Conservation (phyloP, 441 rosid genomes). For the Isatis lusitanica region DNA sequence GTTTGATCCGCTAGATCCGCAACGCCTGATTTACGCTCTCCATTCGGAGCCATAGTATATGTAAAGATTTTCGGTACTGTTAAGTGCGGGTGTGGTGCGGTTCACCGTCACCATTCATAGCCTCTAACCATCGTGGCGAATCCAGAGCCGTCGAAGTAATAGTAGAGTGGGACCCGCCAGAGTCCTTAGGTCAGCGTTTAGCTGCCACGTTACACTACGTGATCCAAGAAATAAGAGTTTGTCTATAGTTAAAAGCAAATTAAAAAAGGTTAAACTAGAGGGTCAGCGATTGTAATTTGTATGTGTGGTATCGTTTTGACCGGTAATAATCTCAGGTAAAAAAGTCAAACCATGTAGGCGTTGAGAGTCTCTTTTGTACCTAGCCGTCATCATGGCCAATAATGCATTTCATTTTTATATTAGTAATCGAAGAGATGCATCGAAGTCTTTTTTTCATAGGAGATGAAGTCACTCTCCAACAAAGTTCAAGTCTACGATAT, state of each 20-base stretch:
- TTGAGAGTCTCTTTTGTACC: slow-evolving; percentile 16
- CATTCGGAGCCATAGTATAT: too few relatives aligned
- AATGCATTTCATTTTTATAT: neutral
- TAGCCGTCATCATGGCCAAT: neutral
- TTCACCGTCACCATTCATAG: too few relatives aligned
- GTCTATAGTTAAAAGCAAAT: neutral
- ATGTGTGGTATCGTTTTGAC: neutral
- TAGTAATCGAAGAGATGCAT: neutral
- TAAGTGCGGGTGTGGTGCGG: too few relatives aligned
- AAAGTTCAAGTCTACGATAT: neutral
- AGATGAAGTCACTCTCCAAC: neutral
- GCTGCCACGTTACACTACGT: slow-evolving; percentile 32
- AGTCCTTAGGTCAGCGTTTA: slow-evolving; percentile 3
- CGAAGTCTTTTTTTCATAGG: neutral
- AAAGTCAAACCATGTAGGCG: slow-evolving; percentile 13
- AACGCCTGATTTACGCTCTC: too few relatives aligned
- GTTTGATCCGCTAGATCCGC: too few relatives aligned
- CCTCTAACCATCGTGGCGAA: slow-evolving; percentile 23
- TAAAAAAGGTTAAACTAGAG: neutral
- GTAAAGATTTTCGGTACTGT: too few relatives aligned
- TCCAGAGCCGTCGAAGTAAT: slow-evolving; percentile 10
- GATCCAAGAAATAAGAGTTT: slow-evolving; percentile 30
- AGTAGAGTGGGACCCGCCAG: neutral
- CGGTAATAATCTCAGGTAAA: slow-evolving; percentile 3
- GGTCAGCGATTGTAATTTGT: neutral